Base-by-base conservation (phyloP, 495 filamentous ascomycete species). In the Hypoxylon subgilvum region DNA sequence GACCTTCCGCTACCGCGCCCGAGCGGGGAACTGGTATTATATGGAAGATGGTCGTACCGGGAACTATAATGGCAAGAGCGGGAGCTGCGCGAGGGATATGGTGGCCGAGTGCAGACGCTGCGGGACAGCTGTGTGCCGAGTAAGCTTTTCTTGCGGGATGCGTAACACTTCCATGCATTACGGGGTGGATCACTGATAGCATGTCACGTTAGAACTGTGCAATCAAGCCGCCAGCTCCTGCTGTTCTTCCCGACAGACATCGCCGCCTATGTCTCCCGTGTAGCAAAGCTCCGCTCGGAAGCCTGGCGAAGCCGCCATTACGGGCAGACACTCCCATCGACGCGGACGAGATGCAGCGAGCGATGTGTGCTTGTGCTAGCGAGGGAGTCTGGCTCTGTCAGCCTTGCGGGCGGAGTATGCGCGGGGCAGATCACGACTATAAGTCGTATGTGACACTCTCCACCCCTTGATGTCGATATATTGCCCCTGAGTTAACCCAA, bases 41-140 rank as follows among this genome's bases (percentile, higher is more conserved):
- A 77, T 81, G 71, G 72, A 78, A 42, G 70, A 75, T 34, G 69
- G 64, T 43, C 65, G 66, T 27, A 58, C 59, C 17, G 60, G 63
- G 14, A 52, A 56, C 10, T 70, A 68, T 47, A 82, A 75, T 44
- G 87, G 88, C 35, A 91, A 88, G 69, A 74, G 88, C 16, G 83
- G 87, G 9, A 78, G 79, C 56, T 96, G 92, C 65, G 92, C 92
- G 30, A 77, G 89, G 25, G 92, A 96, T 70, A 80, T 94, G 84
- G 92, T 96, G 3, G 81, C 75, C 12, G 88, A 86, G 58, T 96
- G 92, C 72, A 84, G 89, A 17, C 79, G 86, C 21, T 96, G 92
- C 71, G 84, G 81, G 5, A 86, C 74, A 41, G 76, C 88, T 10
- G 85, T 94, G 9, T 96, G 92, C 66, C 80, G 92, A 66, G 91